phyloP scores from a whole-genome alignment of 2,329 filamentous ascomycete genomes.

The Monilinia aucupariae region DNA sequence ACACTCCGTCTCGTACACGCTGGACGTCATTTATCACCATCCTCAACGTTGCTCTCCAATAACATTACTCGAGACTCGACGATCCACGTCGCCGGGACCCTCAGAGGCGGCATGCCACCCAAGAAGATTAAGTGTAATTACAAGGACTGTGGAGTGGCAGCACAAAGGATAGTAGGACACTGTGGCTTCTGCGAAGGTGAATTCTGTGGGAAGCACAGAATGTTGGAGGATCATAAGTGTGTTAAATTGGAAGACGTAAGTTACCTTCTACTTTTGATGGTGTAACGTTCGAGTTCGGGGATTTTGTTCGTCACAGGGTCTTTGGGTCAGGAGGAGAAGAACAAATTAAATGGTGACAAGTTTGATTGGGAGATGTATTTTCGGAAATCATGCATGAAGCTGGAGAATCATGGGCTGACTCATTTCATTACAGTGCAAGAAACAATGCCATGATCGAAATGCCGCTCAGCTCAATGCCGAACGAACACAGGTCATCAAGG shows the following conservation, averaged over 20 bases:
- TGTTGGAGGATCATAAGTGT: conserved; percentile 93
- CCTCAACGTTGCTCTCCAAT: conserved; percentile 42
- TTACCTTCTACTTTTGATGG: conserved; percentile 24
- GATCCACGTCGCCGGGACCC: conserved; percentile 49
- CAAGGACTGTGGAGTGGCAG: conserved; percentile 81
- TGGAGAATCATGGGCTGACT: conserved; percentile 3
- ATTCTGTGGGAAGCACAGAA: conserved; percentile 90
- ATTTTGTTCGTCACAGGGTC: conserved; percentile 24
- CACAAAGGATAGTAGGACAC: conserved; percentile 91
- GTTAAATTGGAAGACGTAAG: conserved; percentile 80
- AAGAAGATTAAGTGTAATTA: conserved; percentile 75
- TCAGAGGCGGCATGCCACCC: conserved; percentile 56
- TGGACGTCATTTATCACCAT: conserved; percentile 47
- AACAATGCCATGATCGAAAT: conserved; percentile 92
- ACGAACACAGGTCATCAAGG: conserved; percentile 89
- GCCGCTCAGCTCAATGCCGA: conserved; percentile 87
- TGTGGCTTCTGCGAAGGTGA: conserved; percentile 92
- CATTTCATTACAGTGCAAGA: conserved; percentile 65
- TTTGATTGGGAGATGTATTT: conserved; percentile 36
- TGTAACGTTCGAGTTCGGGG: conserved; percentile 2
- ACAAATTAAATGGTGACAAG: conserved; percentile 36
- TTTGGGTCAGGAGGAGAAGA: not conserved
- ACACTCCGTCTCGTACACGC: conserved; percentile 53
- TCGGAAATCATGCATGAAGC: conserved; percentile 35
- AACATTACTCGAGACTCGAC: conserved; percentile 46